Percentiles rank a stretch among this genome's conserved stretches.
Evolutionary conservation across 1,284 basidiomycete species (phyloP).

Genomic region (Pholiota adiposa): DNA sequence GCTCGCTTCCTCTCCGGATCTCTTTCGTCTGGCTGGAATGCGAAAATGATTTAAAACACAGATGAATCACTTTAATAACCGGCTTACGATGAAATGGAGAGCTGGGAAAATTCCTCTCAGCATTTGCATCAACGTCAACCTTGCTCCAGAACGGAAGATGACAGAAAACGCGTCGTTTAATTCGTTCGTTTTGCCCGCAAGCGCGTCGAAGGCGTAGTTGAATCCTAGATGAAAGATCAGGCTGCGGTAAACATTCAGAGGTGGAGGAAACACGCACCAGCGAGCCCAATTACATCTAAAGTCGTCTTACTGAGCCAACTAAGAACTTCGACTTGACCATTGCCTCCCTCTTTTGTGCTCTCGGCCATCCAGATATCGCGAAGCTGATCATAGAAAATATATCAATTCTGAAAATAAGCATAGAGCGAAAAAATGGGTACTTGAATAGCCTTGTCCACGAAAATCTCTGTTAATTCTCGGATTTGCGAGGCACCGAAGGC

Average conservation of each 20-base stretch:
- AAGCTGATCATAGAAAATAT: constrained; percentile 35
- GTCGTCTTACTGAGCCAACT: constrained; percentile 62
- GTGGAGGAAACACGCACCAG: constrained; percentile 42
- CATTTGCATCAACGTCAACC: constrained; percentile 32
- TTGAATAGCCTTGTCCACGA: constrained; percentile 55
- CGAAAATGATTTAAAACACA: not conserved
- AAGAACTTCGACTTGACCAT: constrained; percentile 50
- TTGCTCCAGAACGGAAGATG: constrained; percentile 38
- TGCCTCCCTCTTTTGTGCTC: constrained; percentile 30
- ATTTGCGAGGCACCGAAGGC: constrained; percentile 62
- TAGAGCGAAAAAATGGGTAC: constrained; percentile 32
- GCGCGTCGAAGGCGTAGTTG: constrained; percentile 65
- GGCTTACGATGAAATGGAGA: constrained; percentile 36
- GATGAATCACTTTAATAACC: not conserved
- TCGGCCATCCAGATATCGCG: constrained; percentile 47
- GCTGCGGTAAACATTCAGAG: not conserved
- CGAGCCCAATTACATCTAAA: constrained; percentile 70
- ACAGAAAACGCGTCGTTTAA: constrained; percentile 51
- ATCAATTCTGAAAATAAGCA: not conserved
- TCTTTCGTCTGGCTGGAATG: constrained; percentile 29
- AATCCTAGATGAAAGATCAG: constrained; percentile 50
- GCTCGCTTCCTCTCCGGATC: constrained; percentile 32
- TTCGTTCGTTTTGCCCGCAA: constrained; percentile 45
- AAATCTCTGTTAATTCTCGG: constrained; percentile 57
- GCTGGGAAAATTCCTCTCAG: constrained; percentile 43